phyloP scores from a whole-genome alignment of 805 yeast genomes.

The Yarrowia sp. region DNA sequence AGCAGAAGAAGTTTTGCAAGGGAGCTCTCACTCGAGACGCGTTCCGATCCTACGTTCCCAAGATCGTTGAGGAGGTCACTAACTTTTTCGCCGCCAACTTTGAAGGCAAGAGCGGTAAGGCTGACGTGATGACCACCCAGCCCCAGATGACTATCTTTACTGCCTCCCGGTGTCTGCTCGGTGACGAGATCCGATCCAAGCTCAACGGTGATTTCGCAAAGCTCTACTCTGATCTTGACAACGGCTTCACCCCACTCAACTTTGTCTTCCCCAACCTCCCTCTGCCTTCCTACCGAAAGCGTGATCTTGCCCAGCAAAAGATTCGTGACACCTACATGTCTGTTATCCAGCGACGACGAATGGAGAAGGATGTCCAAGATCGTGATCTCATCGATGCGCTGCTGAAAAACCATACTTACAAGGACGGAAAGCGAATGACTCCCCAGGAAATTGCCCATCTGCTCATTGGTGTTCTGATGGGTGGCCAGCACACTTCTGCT shows the following conservation, averaged over 20 bases:
- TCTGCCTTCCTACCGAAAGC: conserved; percentile 77
- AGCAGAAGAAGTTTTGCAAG: conserved; percentile 96
- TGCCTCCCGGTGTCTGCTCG: conserved; percentile 89
- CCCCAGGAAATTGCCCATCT: conserved; percentile 94
- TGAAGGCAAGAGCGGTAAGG: conserved; percentile 46
- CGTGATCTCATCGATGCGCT: conserved; percentile 90
- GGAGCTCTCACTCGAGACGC: conserved; percentile 85
- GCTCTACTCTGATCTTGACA: conserved; percentile 88
- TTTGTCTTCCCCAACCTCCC: conserved; percentile 96
- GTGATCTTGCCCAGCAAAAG: conserved; percentile 86
- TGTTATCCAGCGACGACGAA: conserved; percentile 76
- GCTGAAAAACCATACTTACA: conserved; percentile 82
- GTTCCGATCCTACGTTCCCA: conserved; percentile 85
- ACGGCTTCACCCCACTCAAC: conserved; percentile 95
- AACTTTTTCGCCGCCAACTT: conserved; percentile 55
- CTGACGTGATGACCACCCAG: conserved; percentile 75
- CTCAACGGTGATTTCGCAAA: conserved; percentile 84
- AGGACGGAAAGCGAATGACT: conserved; percentile 93
- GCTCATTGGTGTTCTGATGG: conserved; percentile 95
- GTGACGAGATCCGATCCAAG: conserved; percentile 86
- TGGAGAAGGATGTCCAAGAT: conserved; percentile 74
- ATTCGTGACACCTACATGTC: conserved; percentile 83
- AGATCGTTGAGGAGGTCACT: conserved; percentile 77
- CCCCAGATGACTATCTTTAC: conserved; percentile 97
- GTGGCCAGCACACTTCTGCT: conserved; percentile 98